phyloP scores from a whole-genome alignment of 140 eudicot genomes.

The Cichorium intybus region DNA sequence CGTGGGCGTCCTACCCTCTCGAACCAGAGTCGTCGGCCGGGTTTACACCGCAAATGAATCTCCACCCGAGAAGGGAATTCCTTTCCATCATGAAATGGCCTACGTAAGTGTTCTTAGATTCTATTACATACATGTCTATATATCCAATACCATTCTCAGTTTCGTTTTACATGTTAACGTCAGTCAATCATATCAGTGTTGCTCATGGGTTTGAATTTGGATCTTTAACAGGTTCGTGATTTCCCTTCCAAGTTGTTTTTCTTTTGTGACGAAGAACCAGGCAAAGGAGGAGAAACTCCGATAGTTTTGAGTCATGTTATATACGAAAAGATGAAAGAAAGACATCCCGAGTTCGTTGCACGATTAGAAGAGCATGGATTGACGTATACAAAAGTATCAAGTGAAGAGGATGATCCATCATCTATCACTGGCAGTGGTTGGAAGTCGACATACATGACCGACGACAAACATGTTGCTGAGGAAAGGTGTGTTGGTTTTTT shows the following conservation, averaged over 20 bases:
- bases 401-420: slow-evolving; percentile 71
- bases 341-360: slow-evolving; percentile 62
- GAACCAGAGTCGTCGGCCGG: slow-evolving; percentile 33
- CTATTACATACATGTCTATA: neutral
- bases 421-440: slow-evolving; percentile 86
- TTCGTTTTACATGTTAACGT: no score
- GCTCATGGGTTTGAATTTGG: no score
- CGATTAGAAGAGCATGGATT: slow-evolving; percentile 63
- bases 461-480: slow-evolving; percentile 69
- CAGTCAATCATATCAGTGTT: no score
- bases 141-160: neutral
- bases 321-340: slow-evolving; percentile 58
- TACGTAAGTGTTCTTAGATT: slow-evolving; percentile 33
- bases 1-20: slow-evolving; percentile 69
- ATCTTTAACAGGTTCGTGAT: slow-evolving; percentile 50
- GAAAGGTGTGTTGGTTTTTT: slow-evolving; percentile 46
- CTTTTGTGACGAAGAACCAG: slow-evolving; percentile 86
- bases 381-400: slow-evolving; percentile 52
- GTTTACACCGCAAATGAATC: slow-evolving; percentile 39
- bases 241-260: slow-evolving; percentile 70
- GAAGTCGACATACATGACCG: slow-evolving; percentile 72
- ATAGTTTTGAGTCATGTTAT: slow-evolving; percentile 24
- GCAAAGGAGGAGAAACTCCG: slow-evolving; percentile 64
- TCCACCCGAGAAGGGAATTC: slow-evolving; percentile 71
- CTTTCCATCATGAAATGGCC: slow-evolving; percentile 87